Percentiles rank a stretch among this genome's conserved stretches.
phyloP scores from a whole-genome alignment of 1,284 basidiomycete genomes.

The Ustilago bromivora region DNA sequence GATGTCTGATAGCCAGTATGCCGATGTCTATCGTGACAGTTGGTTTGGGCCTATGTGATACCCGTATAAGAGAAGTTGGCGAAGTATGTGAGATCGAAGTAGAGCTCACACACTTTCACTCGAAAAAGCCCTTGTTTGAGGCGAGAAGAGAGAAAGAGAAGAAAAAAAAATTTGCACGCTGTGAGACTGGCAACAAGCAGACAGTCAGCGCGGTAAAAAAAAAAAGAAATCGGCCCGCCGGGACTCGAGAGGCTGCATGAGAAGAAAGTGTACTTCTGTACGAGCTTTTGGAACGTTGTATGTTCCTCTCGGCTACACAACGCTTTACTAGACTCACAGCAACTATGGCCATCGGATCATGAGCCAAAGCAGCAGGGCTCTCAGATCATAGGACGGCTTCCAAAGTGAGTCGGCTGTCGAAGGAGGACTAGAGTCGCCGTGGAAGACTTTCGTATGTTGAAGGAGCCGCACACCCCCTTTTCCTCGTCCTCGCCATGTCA shows the following conservation, averaged over 20 bases:
- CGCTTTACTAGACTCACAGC: neutral
- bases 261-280: slow-evolving; percentile 1
- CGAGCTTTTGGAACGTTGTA: neutral
- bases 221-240: neutral
- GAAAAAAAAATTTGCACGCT: neutral
- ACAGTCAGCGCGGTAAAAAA: neutral
- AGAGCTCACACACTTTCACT: too few relatives aligned
- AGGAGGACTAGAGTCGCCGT: neutral
- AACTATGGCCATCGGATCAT: neutral
- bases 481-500: slow-evolving; percentile 14
- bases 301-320: neutral
- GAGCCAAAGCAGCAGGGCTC: neutral
- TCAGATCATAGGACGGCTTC: neutral
- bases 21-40: too few relatives aligned
- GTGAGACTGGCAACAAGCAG: neutral
- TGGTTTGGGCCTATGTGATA: too few relatives aligned
- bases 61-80: too few relatives aligned
- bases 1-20: too few relatives aligned
- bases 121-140: neutral
- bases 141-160: too few relatives aligned
- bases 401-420: neutral
- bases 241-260: slow-evolving; percentile 2
- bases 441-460: neutral
- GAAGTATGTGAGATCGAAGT: too few relatives aligned
- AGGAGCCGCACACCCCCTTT: neutral